Evolutionary conservation across 2,329 filamentous ascomycete species (phyloP), one percentile per base, ranked within the genome.

Genomic region (Ascochyta lentis): DNA sequence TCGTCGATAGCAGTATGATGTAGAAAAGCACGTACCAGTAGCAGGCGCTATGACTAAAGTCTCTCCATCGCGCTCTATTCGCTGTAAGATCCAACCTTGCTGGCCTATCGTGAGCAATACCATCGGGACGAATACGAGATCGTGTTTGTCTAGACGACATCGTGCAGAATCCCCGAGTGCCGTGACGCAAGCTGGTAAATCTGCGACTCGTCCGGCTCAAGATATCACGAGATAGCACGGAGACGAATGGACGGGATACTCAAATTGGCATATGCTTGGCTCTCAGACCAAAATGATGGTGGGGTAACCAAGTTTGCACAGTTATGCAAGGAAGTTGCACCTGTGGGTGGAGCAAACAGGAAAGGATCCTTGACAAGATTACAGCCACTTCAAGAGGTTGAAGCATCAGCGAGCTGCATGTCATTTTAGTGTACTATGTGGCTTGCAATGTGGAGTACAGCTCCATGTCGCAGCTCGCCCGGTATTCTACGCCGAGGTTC

Each of bases 381-480:
- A 31, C 56, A 56, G 48, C 48, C 38, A 47, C 37, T 43, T 33
- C 27, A n/a, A 35, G 31, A 45, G 41, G 48, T 29, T 57, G 51
- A 45, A 61, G 59, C 59, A 59, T 47, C 57, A 59, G 44, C 59
- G 56, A 56, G 46, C 58, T 66, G 63, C 61, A 66, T 61, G 59
- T 63, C 63, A 66, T 66, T 60, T 66, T 66, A 66, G 63, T 43
- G 56, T 38, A 26, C 43, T 29, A 23, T 54, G 44, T 48, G 47
- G 47, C 45, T 59, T 60, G 39, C 40, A 39, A 41, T 56, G 59
- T 64, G 61, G 61, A 64, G 61, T 51, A 45, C n/a, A 56, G 31
- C 37, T 50, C 50, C 49, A 42, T 46, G 27, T 16, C 51, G 58
- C 52, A 50, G 57, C 54, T 66, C 45, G 63, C 49, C 55, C 63